Evolutionary conservation across 2,329 filamentous ascomycete genomes (phyloP).

Genomic region (Fusarium equiseti): DNA sequence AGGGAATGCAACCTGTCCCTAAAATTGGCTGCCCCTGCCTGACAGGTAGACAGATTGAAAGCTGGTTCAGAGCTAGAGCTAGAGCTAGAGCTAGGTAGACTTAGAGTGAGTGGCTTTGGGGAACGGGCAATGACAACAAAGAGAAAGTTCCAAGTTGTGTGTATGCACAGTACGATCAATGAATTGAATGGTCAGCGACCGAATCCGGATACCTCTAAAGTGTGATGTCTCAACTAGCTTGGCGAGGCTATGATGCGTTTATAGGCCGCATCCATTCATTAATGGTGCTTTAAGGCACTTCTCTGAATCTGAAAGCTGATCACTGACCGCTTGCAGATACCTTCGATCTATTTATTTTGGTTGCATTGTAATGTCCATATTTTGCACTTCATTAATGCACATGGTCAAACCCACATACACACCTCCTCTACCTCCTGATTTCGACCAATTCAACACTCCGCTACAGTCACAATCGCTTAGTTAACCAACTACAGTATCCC

Average conservation of each 20-base stretch:
- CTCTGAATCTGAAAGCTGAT: constrained; percentile 7
- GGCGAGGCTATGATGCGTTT: constrained; percentile 17
- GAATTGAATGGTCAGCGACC: constrained; percentile 18
- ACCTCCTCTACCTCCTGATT: constrained; percentile 5
- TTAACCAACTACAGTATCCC: constrained; percentile 2
- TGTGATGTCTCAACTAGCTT: constrained; percentile 12
- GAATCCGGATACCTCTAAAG: constrained; percentile 31
- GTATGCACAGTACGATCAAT: neutral
- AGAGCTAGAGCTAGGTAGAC: neutral
- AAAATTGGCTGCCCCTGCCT: constrained; percentile 27
- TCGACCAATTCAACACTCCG: neutral
- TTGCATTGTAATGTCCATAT: constrained; percentile 18
- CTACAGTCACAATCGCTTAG: constrained; percentile 13
- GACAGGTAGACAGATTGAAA: neutral
- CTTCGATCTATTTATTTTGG: neutral
- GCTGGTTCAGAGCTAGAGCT: neutral
- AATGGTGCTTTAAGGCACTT: neutral
- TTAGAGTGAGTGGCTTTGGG: constrained; percentile 17
- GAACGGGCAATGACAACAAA: constrained; percentile 40
- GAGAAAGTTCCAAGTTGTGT: constrained; percentile 15
- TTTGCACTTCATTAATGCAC: constrained; percentile 24
- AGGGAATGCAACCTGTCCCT: constrained; percentile 49
- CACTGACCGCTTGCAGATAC: constrained; percentile 23
- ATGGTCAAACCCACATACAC: constrained; percentile 6
- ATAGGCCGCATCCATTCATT: constrained; percentile 9